Base-by-base conservation (phyloP, 352 stramenopile species). In the Pythium pyrilobum region DNA sequence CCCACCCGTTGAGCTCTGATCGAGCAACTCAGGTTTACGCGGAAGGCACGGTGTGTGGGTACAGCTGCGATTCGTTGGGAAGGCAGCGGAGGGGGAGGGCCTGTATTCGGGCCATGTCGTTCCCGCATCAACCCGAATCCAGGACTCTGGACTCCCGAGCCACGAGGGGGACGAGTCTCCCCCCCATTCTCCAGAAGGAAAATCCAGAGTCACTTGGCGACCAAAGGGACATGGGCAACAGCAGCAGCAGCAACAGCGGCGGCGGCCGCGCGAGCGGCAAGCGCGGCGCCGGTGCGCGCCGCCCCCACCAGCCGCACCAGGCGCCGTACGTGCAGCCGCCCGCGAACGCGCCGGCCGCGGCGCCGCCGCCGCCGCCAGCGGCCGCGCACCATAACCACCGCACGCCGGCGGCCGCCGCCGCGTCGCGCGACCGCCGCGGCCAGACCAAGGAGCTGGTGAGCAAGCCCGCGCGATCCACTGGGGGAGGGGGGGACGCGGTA, bases 371-470 rank as follows among this genome's bases (percentile, higher is more conserved):
- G 44, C 57, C 68, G 38, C 39, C 56, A 4, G 50, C 63, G 29
- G 51, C 48, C 0, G 40, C 63, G 15, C 52, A 52, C 23, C 27
- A 56, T 25, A 46, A 45, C 25, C 18, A 62, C 25, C 50, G 65
- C 1, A 37, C 55, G 3, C 27, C 74, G 6, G 41, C 60, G 11
- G 48, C 52, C 23, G 34, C 72, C 10, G 51, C 33, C 29, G 66
- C 55, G 37, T 78, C 79, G 8, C 74, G 76, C 33, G 72, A 86
- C 42, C 73, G 75, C 52, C 86, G 87, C 43, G 48, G 52, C 10
- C 62, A 69, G 2, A 74, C 71, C 47, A 90, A 90, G 55, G 80
- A 90, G 56, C 59, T 90, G 75, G 80, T 87, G 59, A 49, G 72
- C 31, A 36, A 15, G 31, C 8, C 15, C 31, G 2, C 24, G 13